Base-by-base conservation (phyloP, 2,329 filamentous ascomycete species). In the Penicillium sp. region DNA sequence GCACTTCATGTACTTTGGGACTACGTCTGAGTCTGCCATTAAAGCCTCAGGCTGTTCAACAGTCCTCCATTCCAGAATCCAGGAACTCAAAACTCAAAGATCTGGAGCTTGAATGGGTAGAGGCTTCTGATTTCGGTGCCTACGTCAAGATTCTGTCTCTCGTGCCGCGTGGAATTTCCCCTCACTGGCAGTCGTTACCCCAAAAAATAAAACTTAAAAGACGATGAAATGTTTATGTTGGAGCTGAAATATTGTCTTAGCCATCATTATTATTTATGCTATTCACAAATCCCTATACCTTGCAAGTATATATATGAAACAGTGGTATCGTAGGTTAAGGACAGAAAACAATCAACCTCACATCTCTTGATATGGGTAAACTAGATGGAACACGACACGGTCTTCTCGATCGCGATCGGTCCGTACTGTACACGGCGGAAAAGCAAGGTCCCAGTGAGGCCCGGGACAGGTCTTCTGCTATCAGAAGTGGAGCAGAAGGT, bases 381-480 rank as follows among this genome's bases (percentile, higher is more conserved):
- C n/a, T n/a, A n/a, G 8, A 24, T 41, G 13, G 20, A 26, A 41
- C 13, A 32, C 24, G 23, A 46, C 30, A 15, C 27, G 21, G 20
- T 29, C 20, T 24, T 13, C 23, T 40, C 17, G 18, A 50, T 21
- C n/a, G 18, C 17, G 18, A 50, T 21, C n/a, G 18, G 40, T 47
- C 34, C 47, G n/a, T 58, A 54, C 52, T 61, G 29, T 60, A 61
- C 58, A 60, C 23, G 32, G 49, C 23, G 36, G 21, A 26, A 47
- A 36, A 33, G 15, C n/a, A 18, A 41, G 17, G 15, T 15, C 6
- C 9, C 7, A 12, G 15, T 13, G 23, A 3, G 7, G 7, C n/a
- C n/a, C n/a, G 13, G 34, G 18, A 33, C 9, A 24, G 9, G 15
- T 29, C 36, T 44, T 40, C 21, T 24, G 32, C 29, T 27, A 36